These are phyloP conservation scores for Cryptosporidium tyzzeri DNA, from an alignment of 169 alveolate genomes.

Conservation along the genomic window DNA sequence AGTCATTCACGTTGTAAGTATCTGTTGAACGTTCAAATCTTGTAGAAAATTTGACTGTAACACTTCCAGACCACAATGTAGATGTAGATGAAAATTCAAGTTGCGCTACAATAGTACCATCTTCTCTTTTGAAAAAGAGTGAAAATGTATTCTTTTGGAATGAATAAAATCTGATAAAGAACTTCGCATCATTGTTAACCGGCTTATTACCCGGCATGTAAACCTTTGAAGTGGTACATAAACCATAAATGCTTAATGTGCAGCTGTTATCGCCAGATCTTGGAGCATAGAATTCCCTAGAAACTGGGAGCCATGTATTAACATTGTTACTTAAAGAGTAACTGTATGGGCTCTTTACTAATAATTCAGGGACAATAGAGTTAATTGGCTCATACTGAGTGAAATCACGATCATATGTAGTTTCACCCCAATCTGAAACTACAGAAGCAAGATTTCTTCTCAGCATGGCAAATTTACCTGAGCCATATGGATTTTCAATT, in stretches of 20 bases:
- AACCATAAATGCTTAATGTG: slow-evolving; percentile 37
- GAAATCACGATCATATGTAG: background rate
- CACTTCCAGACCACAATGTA: slow-evolving; percentile 19
- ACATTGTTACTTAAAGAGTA: background rate
- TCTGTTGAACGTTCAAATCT: background rate
- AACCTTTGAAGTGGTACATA: slow-evolving; percentile 34
- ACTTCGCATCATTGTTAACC: slow-evolving; percentile 1
- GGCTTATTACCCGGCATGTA: slow-evolving; percentile 72
- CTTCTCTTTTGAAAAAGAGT: slow-evolving; percentile 25
- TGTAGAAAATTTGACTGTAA: slow-evolving; percentile 6
- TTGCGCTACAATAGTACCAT: slow-evolving; percentile 42
- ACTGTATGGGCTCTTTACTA: slow-evolving; percentile 45
- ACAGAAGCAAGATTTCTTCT: slow-evolving; percentile 26
- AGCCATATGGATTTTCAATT: slow-evolving; percentile 58
- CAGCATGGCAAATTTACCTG: background rate
- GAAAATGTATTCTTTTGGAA: slow-evolving; percentile 26
- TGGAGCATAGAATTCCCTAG: background rate
- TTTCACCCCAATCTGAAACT: slow-evolving; percentile 54
- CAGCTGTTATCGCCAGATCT: slow-evolving; percentile 33
- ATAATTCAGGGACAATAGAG: slow-evolving; percentile 48
- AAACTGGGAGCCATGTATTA: slow-evolving; percentile 28
- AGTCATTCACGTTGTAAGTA: background rate
- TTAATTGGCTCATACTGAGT: background rate
- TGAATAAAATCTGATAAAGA: slow-evolving; percentile 13
- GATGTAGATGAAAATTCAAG: slow-evolving; percentile 7